These are phyloP conservation scores for Aegle marmelos DNA, from an alignment of 345 rosid genomes.

Conservation along the genomic window DNA sequence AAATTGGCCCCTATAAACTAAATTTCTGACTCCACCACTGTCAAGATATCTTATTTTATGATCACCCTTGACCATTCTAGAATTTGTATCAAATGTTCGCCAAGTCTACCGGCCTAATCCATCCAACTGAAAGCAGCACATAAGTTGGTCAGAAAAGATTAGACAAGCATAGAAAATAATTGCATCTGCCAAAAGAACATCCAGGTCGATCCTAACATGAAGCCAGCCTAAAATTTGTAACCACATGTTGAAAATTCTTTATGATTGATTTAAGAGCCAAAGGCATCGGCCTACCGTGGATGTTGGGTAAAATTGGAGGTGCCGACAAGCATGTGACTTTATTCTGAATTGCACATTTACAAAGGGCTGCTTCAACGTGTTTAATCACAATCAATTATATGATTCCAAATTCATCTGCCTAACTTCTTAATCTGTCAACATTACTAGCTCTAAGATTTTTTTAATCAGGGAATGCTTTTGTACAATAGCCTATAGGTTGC, in stretches of 20 bases:
- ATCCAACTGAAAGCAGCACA: neutral
- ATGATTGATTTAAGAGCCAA: neutral
- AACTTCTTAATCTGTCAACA: neutral
- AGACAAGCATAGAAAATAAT: neutral
- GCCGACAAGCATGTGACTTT: constrained; percentile 16
- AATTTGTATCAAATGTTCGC: neutral
- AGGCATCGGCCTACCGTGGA: neutral
- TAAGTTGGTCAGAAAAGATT: neutral
- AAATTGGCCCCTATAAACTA: too few species aligned
- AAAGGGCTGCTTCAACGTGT: constrained; percentile 1
- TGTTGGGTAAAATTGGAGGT: neutral
- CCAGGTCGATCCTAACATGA: neutral
- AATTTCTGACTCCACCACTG: too few species aligned
- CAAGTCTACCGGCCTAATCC: neutral
- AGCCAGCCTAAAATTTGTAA: neutral
- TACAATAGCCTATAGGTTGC: too few species aligned
- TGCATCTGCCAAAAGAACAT: neutral
- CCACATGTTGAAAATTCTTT: neutral
- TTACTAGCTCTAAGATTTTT: neutral
- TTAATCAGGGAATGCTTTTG: neutral
- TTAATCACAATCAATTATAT: neutral
- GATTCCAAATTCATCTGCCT: neutral
- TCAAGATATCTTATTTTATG: neutral
- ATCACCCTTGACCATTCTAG: neutral
- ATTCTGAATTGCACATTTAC: neutral